Evolutionary conservation across 2,329 filamentous ascomycete genomes (phyloP).

Genomic region (Botrytis sinoallii): DNA sequence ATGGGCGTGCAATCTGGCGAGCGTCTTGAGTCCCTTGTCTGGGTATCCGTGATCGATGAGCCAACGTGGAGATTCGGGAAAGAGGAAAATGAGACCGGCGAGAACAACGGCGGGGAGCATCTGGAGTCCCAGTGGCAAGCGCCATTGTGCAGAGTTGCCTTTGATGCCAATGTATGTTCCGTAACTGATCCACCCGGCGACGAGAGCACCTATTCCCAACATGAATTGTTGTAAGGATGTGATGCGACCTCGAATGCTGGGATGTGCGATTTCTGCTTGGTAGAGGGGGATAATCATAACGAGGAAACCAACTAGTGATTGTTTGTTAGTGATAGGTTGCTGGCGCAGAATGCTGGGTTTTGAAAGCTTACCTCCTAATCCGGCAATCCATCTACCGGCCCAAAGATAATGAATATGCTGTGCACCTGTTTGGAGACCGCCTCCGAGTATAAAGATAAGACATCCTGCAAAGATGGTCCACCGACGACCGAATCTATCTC

Average conservation of each 20-base stretch:
- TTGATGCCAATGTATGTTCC: slow-evolving; percentile 45
- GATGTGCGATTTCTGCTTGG: slow-evolving; percentile 76
- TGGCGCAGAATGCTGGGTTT: neutral
- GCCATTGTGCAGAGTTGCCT: slow-evolving; percentile 36
- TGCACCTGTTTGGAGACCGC: slow-evolving; percentile 70
- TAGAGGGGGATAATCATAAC: slow-evolving; percentile 25
- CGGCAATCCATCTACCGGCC: slow-evolving; percentile 66
- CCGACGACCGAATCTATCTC: slow-evolving; percentile 65
- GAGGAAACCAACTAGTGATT: slow-evolving; percentile 15
- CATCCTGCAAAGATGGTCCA: slow-evolving; percentile 70
- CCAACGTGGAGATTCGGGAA: slow-evolving; percentile 64
- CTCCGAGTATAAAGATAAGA: slow-evolving; percentile 68
- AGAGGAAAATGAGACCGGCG: slow-evolving; percentile 55
- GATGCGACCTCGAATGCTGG: slow-evolving; percentile 68
- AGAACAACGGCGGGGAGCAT: slow-evolving; percentile 55
- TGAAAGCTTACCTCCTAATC: slow-evolving; percentile 47
- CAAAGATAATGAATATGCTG: slow-evolving; percentile 58
- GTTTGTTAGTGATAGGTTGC: neutral
- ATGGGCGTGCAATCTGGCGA: slow-evolving; percentile 59
- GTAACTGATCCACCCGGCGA: slow-evolving; percentile 72
- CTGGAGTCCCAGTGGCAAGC: slow-evolving; percentile 50
- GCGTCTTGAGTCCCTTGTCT: slow-evolving; percentile 54
- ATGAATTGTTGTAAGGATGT: slow-evolving; percentile 80
- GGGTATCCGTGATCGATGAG: slow-evolving; percentile 58
- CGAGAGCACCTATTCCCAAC: slow-evolving; percentile 70